phyloP scores from a whole-genome alignment of 2,329 filamentous ascomycete species.

The Aspergillus sp. region DNA sequence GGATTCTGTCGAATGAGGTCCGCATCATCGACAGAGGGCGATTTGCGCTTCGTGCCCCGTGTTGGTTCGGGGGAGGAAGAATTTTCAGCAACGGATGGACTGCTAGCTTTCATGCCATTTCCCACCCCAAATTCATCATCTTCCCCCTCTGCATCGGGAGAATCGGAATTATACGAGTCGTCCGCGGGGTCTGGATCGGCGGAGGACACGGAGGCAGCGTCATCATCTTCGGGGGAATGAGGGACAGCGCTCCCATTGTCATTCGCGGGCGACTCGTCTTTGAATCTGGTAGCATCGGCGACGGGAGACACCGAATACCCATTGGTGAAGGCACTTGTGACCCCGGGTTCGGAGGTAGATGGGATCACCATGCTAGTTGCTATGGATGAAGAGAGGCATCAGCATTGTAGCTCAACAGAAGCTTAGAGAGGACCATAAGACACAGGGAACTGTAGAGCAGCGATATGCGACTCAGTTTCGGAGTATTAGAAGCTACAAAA shows the following conservation, averaged over 20 bases:
- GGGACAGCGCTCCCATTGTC: constrained; percentile 75
- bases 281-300: constrained; percentile 25
- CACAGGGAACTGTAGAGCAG: constrained; percentile 24
- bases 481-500: constrained; percentile 25
- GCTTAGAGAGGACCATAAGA: constrained; percentile 20
- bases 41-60: constrained; percentile 72
- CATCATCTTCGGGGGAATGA: constrained; percentile 62
- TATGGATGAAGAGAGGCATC: constrained; percentile 35
- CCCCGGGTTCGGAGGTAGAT: constrained; percentile 37
- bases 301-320: constrained; percentile 30
- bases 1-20: constrained; percentile 88
- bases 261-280: constrained; percentile 45
- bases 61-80: constrained; percentile 72
- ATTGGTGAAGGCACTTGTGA: constrained; percentile 36
- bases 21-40: constrained; percentile 65
- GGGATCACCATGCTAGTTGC: constrained; percentile 49
- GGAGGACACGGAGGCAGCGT: constrained; percentile 51
- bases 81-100: constrained; percentile 55
- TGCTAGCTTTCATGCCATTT: constrained; percentile 54
- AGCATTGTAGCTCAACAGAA: constrained; percentile 42
- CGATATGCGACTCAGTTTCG: constrained; percentile 36
- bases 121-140: constrained; percentile 75
- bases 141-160: constrained; percentile 43
- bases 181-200: constrained; percentile 42
- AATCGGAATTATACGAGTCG: constrained; percentile 41